phyloP scores from a whole-genome alignment of 495 filamentous ascomycete genomes.

The Rhizodiscina lignyota region DNA sequence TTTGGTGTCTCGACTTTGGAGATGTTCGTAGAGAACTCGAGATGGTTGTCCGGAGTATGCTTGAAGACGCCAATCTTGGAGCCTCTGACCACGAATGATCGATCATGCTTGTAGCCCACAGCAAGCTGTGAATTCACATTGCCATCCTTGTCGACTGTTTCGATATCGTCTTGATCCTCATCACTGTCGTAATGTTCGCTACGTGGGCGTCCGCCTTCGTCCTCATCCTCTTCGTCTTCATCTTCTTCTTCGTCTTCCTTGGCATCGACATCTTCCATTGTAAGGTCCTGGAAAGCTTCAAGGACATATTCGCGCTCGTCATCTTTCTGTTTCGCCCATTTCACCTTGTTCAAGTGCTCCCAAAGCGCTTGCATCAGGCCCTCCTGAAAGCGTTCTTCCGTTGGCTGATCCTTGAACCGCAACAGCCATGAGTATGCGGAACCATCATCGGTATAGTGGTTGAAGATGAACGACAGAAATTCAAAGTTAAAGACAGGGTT shows the following conservation, averaged over 20 bases:
- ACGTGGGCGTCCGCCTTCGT: conserved; percentile 46
- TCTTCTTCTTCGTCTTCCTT: conserved; percentile 45
- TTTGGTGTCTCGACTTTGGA: conserved; percentile 84
- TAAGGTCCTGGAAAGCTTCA: conserved; percentile 88
- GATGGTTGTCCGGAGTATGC: conserved; percentile 78
- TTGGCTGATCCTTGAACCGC: conserved; percentile 68
- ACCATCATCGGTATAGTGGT: conserved; percentile 77
- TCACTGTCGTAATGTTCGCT: conserved; percentile 83
- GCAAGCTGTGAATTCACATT: conserved; percentile 89
- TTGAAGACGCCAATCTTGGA: conserved; percentile 99
- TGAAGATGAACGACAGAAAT: conserved; percentile 96
- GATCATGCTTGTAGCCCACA: conserved; percentile 96
- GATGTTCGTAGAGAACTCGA: conserved; percentile 96
- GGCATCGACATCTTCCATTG: conserved; percentile 64
- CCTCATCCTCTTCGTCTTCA: conserved; percentile 42
- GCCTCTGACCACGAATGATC: conserved; percentile 90
- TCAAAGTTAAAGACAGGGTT: conserved; percentile 99
- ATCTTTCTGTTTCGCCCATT: conserved; percentile 86
- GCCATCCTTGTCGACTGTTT: conserved; percentile 49
- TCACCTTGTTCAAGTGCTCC: conserved; percentile 91
- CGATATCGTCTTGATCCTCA: conserved; percentile 77
- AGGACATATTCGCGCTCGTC: conserved; percentile 85
- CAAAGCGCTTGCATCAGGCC: conserved; percentile 89
- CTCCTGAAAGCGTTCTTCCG: conserved; percentile 77
- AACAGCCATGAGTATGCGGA: conserved; percentile 92